These are phyloP conservation scores for Candolleomyces aberdarensis DNA, from an alignment of 768 basidiomycete genomes.

Conservation along the genomic window DNA sequence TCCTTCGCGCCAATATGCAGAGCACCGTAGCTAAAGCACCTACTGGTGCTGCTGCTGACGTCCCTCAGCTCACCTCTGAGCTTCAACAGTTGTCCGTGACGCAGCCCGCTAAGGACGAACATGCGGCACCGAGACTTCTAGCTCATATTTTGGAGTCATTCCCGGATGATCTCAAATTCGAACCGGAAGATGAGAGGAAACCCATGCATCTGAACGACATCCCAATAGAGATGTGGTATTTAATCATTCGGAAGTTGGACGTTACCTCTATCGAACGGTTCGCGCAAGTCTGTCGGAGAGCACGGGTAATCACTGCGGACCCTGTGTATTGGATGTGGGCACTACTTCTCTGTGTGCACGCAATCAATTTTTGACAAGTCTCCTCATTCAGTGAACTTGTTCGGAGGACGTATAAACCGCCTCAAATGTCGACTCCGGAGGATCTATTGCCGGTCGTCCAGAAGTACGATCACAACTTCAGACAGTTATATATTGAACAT, in stretches of 20 bases:
- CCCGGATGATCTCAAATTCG: slow-evolving; percentile 50
- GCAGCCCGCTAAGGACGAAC: neutral
- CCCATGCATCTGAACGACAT: slow-evolving; percentile 53
- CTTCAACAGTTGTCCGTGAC: slow-evolving; percentile 9
- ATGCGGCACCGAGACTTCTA: slow-evolving; percentile 36
- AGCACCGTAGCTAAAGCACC: slow-evolving; percentile 22
- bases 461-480: slow-evolving; percentile 60
- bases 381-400: slow-evolving; percentile 56
- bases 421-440: slow-evolving; percentile 61
- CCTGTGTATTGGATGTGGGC: slow-evolving; percentile 72
- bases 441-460: slow-evolving; percentile 47
- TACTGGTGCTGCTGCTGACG: slow-evolving; percentile 25
- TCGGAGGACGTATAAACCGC: slow-evolving; percentile 62
- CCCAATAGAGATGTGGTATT: slow-evolving; percentile 75
- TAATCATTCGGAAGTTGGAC: slow-evolving; percentile 66
- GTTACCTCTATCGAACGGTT: slow-evolving; percentile 73
- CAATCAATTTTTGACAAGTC: neutral
- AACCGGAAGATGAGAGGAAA: slow-evolving; percentile 65
- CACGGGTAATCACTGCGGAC: slow-evolving; percentile 70
- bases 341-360: neutral
- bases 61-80: slow-evolving; percentile 6
- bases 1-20: slow-evolving; percentile 33
- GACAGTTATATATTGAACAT: slow-evolving; percentile 78
- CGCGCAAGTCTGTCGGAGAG: slow-evolving; percentile 67
- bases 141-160: slow-evolving; percentile 48